phyloP scores from a whole-genome alignment of 371 early-diverging fungal genomes.

The Circinella umbellata region DNA sequence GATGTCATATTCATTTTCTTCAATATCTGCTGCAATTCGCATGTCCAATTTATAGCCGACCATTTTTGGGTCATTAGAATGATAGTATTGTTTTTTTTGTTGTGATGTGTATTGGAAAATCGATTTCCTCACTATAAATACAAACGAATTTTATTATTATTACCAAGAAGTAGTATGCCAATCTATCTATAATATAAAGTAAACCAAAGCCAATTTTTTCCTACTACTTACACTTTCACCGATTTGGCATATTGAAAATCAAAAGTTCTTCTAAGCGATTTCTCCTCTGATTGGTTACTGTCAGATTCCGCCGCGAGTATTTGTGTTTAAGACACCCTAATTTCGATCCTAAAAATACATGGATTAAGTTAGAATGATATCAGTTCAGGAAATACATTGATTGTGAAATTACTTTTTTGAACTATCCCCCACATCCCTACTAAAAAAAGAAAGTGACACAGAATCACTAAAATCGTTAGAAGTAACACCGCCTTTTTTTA shows the following conservation, averaged over 20 bases:
- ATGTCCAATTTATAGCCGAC: background rate
- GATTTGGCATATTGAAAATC: no score
- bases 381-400: no score
- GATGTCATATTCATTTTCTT: background rate
- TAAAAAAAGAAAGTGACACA: no score
- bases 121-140: background rate
- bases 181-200: background rate
- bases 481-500: no score
- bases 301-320: no score
- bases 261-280: no score
- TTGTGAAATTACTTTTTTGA: no score
- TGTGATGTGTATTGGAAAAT: constrained; percentile 1
- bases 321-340: no score
- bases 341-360: background rate
- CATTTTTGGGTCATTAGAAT: background rate
- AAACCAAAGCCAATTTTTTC: background rate
- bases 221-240: constrained; percentile 2
- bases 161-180: background rate
- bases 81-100: background rate
- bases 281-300: no score
- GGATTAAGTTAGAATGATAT: background rate
- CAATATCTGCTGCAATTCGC: background rate
- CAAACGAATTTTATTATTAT: background rate
- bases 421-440: no score
- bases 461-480: no score